These are phyloP conservation scores for Lecanosticta acicola DNA, from an alignment of 2,329 filamentous ascomycete genomes.

Conservation along the genomic window DNA sequence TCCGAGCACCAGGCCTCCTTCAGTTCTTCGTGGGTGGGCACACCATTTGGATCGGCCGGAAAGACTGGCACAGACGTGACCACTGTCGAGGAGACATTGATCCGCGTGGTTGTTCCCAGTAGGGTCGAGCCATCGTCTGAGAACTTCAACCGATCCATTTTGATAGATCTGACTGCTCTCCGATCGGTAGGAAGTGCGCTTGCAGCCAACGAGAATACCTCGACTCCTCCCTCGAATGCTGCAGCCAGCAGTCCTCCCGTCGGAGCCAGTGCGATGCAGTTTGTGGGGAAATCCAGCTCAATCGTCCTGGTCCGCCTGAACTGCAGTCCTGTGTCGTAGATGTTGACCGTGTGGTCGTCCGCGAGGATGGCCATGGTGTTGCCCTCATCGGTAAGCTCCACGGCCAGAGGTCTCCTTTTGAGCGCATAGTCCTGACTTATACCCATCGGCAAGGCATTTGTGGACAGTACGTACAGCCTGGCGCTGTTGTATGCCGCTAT, in stretches of 20 bases:
- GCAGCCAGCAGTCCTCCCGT: slow-evolving; percentile 77
- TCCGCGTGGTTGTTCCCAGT: slow-evolving; percentile 34
- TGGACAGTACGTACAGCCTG: slow-evolving; percentile 71
- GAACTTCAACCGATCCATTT: slow-evolving; percentile 33
- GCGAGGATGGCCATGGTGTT: slow-evolving; percentile 70
- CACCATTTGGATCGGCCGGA: slow-evolving; percentile 24
- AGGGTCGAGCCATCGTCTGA: slow-evolving; percentile 35
- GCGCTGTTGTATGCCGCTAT: slow-evolving; percentile 81
- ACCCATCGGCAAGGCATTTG: slow-evolving; percentile 53
- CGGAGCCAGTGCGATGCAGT: slow-evolving; percentile 73
- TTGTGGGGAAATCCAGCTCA: slow-evolving; percentile 69
- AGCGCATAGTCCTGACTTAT: slow-evolving; percentile 72
- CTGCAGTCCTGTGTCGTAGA: slow-evolving; percentile 63
- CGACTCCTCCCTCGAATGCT: slow-evolving; percentile 79
- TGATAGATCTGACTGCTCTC: slow-evolving; percentile 31
- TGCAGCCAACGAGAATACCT: slow-evolving; percentile 69
- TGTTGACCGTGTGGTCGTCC: slow-evolving; percentile 73
- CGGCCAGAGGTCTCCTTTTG: slow-evolving; percentile 65
- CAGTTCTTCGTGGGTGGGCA: slow-evolving; percentile 33
- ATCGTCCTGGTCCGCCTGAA: slow-evolving; percentile 63
- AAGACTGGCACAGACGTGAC: slow-evolving; percentile 34
- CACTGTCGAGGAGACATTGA: slow-evolving; percentile 33
- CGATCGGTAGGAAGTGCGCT: slow-evolving; percentile 43
- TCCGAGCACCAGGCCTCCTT: slow-evolving; percentile 37
- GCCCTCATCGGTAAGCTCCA: slow-evolving; percentile 73